Percentiles rank a stretch among this genome's conserved stretches.
Conservation (phyloP, 306 rosid species). For the Vigna mungo region DNA sequence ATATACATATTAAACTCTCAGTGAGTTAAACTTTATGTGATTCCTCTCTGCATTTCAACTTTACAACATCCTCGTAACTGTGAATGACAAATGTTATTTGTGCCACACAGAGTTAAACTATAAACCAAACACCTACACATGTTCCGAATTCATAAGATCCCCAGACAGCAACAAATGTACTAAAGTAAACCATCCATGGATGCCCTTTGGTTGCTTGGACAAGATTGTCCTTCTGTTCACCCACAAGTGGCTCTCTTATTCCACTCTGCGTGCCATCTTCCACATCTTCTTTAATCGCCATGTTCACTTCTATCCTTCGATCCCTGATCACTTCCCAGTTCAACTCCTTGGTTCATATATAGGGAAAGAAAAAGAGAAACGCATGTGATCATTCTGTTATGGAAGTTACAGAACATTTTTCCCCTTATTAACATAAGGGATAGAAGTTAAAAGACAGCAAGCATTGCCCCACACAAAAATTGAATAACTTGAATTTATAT, state of each 20-base stretch:
- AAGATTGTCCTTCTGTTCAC: conserved; percentile 29
- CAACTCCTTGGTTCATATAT: conserved; percentile 16
- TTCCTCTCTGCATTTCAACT: not conserved
- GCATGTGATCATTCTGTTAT: not conserved
- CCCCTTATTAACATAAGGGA: not conserved
- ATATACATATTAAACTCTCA: not conserved
- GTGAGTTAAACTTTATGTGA: conserved; percentile 2
- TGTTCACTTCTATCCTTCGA: conserved; percentile 42
- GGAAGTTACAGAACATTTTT: conserved; percentile 12
- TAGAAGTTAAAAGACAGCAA: not conserved
- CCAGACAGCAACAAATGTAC: conserved; percentile 80
- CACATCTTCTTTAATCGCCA: conserved; percentile 65
- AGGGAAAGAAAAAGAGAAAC: not conserved
- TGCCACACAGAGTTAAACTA: not conserved
- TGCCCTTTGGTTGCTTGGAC: conserved; percentile 47
- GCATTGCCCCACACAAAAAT: conserved; percentile 6
- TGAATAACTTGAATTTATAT: not conserved
- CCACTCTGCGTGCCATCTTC: conserved; percentile 50
- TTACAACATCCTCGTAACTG: not conserved
- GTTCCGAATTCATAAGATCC: conserved; percentile 90
- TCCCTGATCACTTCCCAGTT: not conserved
- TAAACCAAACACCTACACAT: conserved; percentile 62
- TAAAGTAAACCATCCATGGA: conserved; percentile 91
- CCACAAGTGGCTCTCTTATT: conserved; percentile 56
- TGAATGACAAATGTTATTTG: not conserved